These are phyloP conservation scores for Phaseolus coccineus DNA, from an alignment of 331 rosid species.

Conservation along the genomic window DNA sequence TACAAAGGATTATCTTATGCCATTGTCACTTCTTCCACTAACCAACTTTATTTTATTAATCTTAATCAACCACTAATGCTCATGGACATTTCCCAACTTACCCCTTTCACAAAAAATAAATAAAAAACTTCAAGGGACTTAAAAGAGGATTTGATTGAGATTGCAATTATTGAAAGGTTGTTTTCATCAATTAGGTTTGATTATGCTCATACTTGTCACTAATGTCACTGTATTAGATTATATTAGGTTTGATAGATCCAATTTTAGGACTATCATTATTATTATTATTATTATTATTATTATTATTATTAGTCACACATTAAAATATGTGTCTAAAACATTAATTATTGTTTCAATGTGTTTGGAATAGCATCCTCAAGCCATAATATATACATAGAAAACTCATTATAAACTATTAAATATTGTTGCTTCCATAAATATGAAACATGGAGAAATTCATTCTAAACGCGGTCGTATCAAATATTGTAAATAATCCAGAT, in stretches of 20 bases:
- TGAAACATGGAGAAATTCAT: too few relatives aligned
- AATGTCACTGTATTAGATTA: neutral
- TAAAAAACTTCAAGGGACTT: conserved; percentile 24
- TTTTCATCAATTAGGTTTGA: conserved; percentile 44
- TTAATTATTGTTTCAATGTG: too few relatives aligned
- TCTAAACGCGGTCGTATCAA: too few relatives aligned
- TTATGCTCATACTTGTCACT: conserved; percentile 13
- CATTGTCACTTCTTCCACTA: conserved; percentile 59
- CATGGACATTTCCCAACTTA: conserved; percentile 21
- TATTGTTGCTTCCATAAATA: too few relatives aligned
- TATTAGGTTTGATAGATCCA: neutral
- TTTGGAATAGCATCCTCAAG: too few relatives aligned
- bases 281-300: neutral
- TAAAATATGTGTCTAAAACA: too few relatives aligned
- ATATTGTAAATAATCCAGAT: too few relatives aligned
- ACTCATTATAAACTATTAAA: too few relatives aligned
- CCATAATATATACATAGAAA: too few relatives aligned
- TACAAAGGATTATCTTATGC: conserved; percentile 56
- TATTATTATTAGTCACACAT: too few relatives aligned
- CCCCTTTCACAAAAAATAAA: conserved; percentile 41
- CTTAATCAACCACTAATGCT: conserved; percentile 38
- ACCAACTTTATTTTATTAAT: conserved; percentile 39
- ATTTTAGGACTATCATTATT: neutral
- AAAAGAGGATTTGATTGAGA: conserved; percentile 40
- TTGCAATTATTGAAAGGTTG: conserved; percentile 47